These are phyloP conservation scores for Pyricularia sp. DNA, from an alignment of 2,329 filamentous ascomycete genomes.

Conservation along the genomic window DNA sequence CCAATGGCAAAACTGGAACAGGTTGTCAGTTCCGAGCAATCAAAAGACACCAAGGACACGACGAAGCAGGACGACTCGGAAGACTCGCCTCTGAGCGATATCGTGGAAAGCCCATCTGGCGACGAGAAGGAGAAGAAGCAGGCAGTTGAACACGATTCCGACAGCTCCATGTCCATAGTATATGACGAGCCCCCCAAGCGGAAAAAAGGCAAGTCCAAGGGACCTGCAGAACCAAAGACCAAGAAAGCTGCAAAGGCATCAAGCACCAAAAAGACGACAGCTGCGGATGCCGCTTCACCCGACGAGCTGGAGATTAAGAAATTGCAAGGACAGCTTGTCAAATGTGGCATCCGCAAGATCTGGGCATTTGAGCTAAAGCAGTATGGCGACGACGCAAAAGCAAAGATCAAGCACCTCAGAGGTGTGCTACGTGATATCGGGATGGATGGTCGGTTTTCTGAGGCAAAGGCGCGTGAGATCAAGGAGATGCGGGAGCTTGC, in stretches of 20 bases:
- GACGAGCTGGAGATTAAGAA: slow-evolving; percentile 75
- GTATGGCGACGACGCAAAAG: slow-evolving; percentile 55
- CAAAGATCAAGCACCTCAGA: slow-evolving; percentile 73
- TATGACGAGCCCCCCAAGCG: slow-evolving; percentile 52
- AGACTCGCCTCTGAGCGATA: slow-evolving; percentile 7
- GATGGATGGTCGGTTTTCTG: slow-evolving; percentile 80
- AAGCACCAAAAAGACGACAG: slow-evolving; percentile 3
- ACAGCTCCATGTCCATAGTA: slow-evolving; percentile 60
- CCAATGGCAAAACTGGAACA: slow-evolving; percentile 11
- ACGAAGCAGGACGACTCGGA: slow-evolving; percentile 6
- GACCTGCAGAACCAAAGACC: background rate
- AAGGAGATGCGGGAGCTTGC: slow-evolving; percentile 75
- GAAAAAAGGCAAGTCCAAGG: slow-evolving; percentile 13
- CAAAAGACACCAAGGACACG: slow-evolving; percentile 12
- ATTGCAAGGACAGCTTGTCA: slow-evolving; percentile 71
- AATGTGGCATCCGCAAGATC: slow-evolving; percentile 85
- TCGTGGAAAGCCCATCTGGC: slow-evolving; percentile 3
- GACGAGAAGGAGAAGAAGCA: slow-evolving; percentile 5
- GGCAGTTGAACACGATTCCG: slow-evolving; percentile 12
- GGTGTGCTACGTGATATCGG: slow-evolving; percentile 67
- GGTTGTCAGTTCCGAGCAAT: slow-evolving; percentile 7
- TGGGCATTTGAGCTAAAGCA: slow-evolving; percentile 77
- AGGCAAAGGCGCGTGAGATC: slow-evolving; percentile 73
- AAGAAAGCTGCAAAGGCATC: slow-evolving; percentile 1
- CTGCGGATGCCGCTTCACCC: slow-evolving; percentile 30